Base-by-base conservation (phyloP, 345 rosid genomes). In the Populus deltoides region DNA sequence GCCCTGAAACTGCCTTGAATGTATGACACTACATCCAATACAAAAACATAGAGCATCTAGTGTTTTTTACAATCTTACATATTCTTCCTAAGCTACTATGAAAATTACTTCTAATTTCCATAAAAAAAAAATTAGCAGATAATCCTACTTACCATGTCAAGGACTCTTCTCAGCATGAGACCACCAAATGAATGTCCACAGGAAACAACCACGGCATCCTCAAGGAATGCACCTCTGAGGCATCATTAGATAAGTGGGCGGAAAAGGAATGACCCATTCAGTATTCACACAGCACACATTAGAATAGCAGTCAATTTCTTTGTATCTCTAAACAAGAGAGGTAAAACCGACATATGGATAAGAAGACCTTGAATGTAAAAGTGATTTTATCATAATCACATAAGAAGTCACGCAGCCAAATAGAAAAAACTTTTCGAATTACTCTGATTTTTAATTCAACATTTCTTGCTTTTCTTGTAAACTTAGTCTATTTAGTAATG, bases 111-210 rank as follows among this genome's bases (percentile, higher is more conserved):
- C 29, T 57, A 57, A n/a, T 57, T 57, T n/a, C 27, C 27, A 3
- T 57, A 3, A 10, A 13, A 55, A 20, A 1, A 57, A n/a, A 9
- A n/a, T n/a, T n/a, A n/a, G 63, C 63, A 1, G 39, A 41, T 16
- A 68, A 80, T 72, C 27, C 72, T 66, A 82, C 87, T 87, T 83
- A 96, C 99, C 87, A 81, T 90, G 72, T 96, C 97, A 69, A 92
- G 81, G 72, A 96, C 99, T 84, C 90, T 91, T 81, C 89, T 89
- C 76, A 96, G 94, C 98, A 92, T 91, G 79, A 90, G 91, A 63
- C 99, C 98, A 75, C 98, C 99, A 85, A 96, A 96, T 41, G 99
- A 96, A 88, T 96, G 99, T 74, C 99, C 99, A 69, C 99, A 96
- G 47, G 99, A 91, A 75, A 93, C 92, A 71, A 91, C 88, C 89